Evolutionary conservation across 805 yeast genomes (phyloP).

Genomic region (Wickerhamiella lipophila): DNA sequence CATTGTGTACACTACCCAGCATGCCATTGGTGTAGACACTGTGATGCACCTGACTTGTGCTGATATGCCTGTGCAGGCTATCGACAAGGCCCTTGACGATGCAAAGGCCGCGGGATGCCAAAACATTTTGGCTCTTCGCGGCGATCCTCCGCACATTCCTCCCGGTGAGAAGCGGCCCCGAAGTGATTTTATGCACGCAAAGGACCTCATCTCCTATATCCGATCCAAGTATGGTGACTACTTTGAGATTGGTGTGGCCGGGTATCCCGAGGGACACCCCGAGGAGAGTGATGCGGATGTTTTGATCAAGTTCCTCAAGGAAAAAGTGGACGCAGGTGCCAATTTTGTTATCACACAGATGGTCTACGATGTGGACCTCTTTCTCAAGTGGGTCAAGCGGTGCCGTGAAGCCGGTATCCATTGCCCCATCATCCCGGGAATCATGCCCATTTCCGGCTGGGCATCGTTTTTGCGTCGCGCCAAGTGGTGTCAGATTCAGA

Average conservation of each 20-base stretch:
- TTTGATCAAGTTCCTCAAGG: slow-evolving; percentile 54
- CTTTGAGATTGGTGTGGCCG: slow-evolving; percentile 93
- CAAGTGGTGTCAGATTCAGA: slow-evolving; percentile 75
- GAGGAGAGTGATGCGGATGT: slow-evolving; percentile 53
- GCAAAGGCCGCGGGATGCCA: slow-evolving; percentile 91
- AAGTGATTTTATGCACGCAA: slow-evolving; percentile 61
- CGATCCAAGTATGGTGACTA: slow-evolving; percentile 68
- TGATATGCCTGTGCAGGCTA: slow-evolving; percentile 69
- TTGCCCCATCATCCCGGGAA: slow-evolving; percentile 90
- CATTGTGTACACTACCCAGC: slow-evolving; percentile 80
- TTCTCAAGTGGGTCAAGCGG: slow-evolving; percentile 65
- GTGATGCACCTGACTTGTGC: slow-evolving; percentile 98
- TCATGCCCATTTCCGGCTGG: slow-evolving; percentile 97
- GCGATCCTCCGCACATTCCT: slow-evolving; percentile 77
- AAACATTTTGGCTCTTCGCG: slow-evolving; percentile 85
- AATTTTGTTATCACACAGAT: slow-evolving; percentile 89
- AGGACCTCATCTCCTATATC: slow-evolving; percentile 71
- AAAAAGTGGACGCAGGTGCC: slow-evolving; percentile 89
- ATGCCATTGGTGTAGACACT: slow-evolving; percentile 83
- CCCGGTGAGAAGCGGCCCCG: slow-evolving; percentile 23
- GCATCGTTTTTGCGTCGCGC: slow-evolving; percentile 88
- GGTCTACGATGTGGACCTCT: slow-evolving; percentile 87
- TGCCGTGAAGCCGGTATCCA: slow-evolving; percentile 61
- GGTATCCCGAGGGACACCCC: slow-evolving; percentile 94
- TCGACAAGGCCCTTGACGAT: slow-evolving; percentile 71